Evolutionary conservation across 495 filamentous ascomycete genomes (phyloP).

Genomic region (Chlorociboria aeruginascens): DNA sequence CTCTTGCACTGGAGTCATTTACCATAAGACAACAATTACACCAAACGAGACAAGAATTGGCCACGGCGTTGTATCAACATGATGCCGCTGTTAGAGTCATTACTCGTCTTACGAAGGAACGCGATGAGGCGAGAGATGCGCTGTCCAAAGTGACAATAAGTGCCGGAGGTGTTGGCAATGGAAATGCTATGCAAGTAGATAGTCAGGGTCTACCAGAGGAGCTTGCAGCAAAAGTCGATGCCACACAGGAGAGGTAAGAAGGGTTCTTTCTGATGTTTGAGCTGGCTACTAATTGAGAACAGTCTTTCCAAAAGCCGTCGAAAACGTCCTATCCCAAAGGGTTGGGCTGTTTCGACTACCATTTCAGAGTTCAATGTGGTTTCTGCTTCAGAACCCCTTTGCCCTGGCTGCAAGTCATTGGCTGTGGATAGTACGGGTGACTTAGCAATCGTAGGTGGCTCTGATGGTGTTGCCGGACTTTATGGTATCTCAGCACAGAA

Average conservation of each 20-base stretch:
- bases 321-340: conserved; percentile 76
- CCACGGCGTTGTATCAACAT: conserved; percentile 87
- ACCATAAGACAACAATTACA: conserved; percentile 77
- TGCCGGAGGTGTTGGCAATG: conserved; percentile 40
- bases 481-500: conserved; percentile 66
- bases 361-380: conserved; percentile 55
- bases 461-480: conserved; percentile 63
- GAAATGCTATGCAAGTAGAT: conserved; percentile 90
- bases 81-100: conserved; percentile 93
- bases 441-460: conserved; percentile 67
- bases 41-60: conserved; percentile 85
- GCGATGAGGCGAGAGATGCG: conserved; percentile 90
- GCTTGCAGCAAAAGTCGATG: conserved; percentile 62
- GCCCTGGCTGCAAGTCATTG: conserved; percentile 51
- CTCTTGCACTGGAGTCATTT: conserved; percentile 79
- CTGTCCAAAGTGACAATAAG: conserved; percentile 71
- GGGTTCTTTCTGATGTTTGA: not conserved
- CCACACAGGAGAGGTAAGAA: conserved; percentile 58
- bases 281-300: conserved; percentile 4
- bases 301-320: conserved; percentile 76
- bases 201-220: conserved; percentile 54
- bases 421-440: conserved; percentile 53
- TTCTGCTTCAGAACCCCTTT: conserved; percentile 48
- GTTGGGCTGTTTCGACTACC: conserved; percentile 67
- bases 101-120: conserved; percentile 72